phyloP scores from a whole-genome alignment of 2,329 filamentous ascomycete genomes.

The Pyrenophora teres region DNA sequence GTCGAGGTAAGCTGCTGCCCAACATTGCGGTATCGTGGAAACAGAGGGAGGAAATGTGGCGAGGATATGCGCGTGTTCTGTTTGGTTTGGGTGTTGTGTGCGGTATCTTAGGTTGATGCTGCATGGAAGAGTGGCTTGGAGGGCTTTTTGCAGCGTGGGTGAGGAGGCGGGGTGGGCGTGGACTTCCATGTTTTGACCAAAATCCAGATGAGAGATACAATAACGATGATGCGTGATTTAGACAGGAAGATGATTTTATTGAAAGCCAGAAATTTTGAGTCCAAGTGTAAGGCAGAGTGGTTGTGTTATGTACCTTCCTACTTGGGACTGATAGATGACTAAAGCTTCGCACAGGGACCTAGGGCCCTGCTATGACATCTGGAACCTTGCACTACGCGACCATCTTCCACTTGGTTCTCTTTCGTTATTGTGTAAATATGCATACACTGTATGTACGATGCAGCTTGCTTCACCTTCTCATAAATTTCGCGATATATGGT shows the following conservation, averaged over 20 bases:
- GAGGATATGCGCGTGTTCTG: conserved; percentile 40
- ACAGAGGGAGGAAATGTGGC: conserved; percentile 44
- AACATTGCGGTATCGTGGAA: conserved; percentile 42
- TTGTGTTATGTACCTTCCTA: conserved; percentile 7
- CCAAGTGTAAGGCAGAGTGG: neutral
- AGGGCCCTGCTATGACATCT: neutral
- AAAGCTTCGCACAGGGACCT: neutral
- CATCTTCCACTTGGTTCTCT: no score
- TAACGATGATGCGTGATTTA: neutral
- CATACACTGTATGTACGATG: no score
- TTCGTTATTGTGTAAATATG: no score
- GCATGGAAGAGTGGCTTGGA: conserved; percentile 60
- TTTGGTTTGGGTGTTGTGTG: conserved; percentile 61
- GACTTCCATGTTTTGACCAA: conserved; percentile 10
- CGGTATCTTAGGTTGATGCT: conserved; percentile 67
- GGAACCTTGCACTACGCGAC: neutral
- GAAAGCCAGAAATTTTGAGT: neutral
- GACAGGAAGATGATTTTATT: no score
- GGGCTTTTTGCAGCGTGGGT: conserved; percentile 56
- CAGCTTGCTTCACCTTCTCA: no score
- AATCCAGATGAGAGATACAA: neutral
- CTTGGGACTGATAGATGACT: conserved; percentile 7
- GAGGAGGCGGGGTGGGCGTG: conserved; percentile 45
- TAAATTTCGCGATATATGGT: no score
- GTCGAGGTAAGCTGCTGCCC: conserved; percentile 66